Conservation (phyloP, 495 filamentous ascomycete genomes). For the Aspergillus taichungensis region DNA sequence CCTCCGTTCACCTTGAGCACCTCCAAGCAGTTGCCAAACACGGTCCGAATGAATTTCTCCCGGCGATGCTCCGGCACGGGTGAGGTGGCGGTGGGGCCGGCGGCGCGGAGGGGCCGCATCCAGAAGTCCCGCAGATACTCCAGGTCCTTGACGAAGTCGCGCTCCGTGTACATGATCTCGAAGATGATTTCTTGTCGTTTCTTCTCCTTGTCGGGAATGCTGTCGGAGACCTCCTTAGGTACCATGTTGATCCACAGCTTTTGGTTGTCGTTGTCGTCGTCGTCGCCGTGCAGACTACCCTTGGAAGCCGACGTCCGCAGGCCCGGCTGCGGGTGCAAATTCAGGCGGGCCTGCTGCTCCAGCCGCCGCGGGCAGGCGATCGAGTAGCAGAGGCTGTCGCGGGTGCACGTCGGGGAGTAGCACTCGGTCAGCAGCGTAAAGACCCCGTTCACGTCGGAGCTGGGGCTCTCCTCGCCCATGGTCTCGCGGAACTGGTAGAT, state of each 20-base stretch:
- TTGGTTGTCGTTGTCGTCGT: conserved; percentile 85
- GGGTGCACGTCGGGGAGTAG: conserved; percentile 94
- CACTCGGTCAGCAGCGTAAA: conserved; percentile 95
- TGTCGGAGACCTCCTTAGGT: conserved; percentile 85
- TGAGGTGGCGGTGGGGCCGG: conserved; percentile 55
- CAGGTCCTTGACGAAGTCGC: conserved; percentile 98
- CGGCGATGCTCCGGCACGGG: conserved; percentile 82
- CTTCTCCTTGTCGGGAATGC: conserved; percentile 81
- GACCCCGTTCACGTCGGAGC: conserved; percentile 85
- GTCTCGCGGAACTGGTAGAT: conserved; percentile 97
- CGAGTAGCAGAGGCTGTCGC: conserved; percentile 92
- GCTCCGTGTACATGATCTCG: conserved; percentile 97
- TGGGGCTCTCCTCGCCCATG: conserved; percentile 71
- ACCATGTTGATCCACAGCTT: conserved; percentile 99
- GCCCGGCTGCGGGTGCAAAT: conserved; percentile 83
- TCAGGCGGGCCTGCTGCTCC: conserved; percentile 89
- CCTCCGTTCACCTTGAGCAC: conserved; percentile 83
- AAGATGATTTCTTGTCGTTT: conserved; percentile 98
- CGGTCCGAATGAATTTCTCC: conserved; percentile 84
- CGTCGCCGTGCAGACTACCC: conserved; percentile 71
- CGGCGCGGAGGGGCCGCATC: conserved; percentile 81
- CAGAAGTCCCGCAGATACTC: conserved; percentile 98
- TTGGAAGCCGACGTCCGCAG: conserved; percentile 74
- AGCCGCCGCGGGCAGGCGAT: conserved; percentile 93
- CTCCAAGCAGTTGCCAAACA: conserved; percentile 94